phyloP scores from a whole-genome alignment of 2,329 filamentous ascomycete species.

The Paraphoma chrysanthemicola region DNA sequence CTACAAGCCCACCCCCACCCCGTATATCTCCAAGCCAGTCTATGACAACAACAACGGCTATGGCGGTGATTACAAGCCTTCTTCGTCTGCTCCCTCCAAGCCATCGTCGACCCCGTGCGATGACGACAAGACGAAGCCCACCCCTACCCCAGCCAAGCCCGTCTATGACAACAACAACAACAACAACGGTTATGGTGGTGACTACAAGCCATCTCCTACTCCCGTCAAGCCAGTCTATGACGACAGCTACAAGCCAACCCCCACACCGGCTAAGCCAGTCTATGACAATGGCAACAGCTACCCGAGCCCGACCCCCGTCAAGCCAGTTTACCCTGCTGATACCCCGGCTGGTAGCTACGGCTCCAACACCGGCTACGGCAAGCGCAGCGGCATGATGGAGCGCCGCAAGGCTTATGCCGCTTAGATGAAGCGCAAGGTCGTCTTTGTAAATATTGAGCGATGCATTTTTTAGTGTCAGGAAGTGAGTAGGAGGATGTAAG shows the following conservation, averaged over 20 bases:
- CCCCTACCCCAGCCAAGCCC: conserved; percentile 5
- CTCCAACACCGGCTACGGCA: conserved; percentile 19
- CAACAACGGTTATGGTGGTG: background rate
- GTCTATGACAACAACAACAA: background rate
- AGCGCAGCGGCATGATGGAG: conserved; percentile 30
- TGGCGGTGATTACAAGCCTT: conserved; percentile 1
- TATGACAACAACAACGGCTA: background rate
- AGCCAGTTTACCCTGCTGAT: background rate
- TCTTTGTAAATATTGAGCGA: no score
- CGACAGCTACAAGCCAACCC: background rate
- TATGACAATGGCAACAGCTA: background rate
- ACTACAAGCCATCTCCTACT: conserved; percentile 1
- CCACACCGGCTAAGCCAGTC: background rate
- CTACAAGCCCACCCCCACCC: background rate
- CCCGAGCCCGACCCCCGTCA: background rate
- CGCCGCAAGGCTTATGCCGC: conserved; percentile 20
- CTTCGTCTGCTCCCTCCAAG: conserved; percentile 2
- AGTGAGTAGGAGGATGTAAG: no score
- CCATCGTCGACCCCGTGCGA: conserved; percentile 18
- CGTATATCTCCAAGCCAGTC: background rate
- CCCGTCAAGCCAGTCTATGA: background rate
- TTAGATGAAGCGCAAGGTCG: no score
- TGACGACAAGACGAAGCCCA: conserved; percentile 11
- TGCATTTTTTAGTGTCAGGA: no score
- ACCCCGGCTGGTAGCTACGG: background rate